A percentile compares a stretch with the other conserved stretches of the same genome.
Evolutionary conservation across 2,329 filamentous ascomycete genomes (phyloP).

Genomic region (Zymoseptoria pseudotritici): DNA sequence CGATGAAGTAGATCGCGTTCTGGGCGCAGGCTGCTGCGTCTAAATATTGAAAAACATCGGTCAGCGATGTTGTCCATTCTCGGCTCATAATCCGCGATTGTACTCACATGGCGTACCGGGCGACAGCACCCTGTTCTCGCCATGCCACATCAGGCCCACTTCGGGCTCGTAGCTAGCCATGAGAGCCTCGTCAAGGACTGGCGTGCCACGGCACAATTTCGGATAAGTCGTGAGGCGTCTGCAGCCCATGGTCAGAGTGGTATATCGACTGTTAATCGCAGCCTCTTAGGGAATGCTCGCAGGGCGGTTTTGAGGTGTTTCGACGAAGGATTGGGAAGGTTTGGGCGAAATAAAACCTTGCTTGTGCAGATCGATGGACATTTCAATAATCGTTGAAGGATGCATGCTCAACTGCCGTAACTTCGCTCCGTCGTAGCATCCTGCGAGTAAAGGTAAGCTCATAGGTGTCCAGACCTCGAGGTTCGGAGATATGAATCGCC

Average conservation of each 20-base stretch:
- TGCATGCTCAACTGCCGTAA: background rate
- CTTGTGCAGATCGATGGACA: background rate
- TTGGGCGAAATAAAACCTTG: background rate
- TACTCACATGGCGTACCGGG: background rate
- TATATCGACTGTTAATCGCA: background rate
- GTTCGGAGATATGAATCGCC: too few species aligned
- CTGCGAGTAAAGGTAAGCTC: background rate
- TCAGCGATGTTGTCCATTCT: background rate
- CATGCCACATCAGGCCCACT: background rate
- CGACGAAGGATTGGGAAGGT: background rate
- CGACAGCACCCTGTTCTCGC: background rate
- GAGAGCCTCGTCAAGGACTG: background rate
- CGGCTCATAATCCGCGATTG: background rate
- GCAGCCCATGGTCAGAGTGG: background rate
- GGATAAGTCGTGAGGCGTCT: background rate
- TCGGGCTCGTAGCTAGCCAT: background rate
- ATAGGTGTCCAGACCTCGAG: background rate
- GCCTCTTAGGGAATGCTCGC: background rate
- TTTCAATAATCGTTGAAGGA: background rate
- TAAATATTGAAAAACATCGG: background rate
- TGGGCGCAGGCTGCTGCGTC: background rate
- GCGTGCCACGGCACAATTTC: background rate
- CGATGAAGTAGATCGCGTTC: constrained; percentile 1
- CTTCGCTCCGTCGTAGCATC: background rate
- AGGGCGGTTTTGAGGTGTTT: background rate